Conservation (phyloP, 2,329 filamentous ascomycete genomes). For the Fonsecaea monophora region DNA sequence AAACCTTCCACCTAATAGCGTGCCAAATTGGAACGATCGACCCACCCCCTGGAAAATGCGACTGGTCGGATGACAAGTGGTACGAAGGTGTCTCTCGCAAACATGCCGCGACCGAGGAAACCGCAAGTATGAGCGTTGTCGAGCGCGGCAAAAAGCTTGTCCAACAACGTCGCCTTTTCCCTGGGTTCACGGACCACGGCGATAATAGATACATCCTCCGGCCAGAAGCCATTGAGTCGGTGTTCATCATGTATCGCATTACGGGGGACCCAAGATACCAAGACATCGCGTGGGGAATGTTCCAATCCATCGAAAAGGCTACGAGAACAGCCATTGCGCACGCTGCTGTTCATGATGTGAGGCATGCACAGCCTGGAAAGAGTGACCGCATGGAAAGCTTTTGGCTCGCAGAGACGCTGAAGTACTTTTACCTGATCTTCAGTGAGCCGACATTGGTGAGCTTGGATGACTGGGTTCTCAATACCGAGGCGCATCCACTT, state of each 20-base stretch:
- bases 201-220: conserved; percentile 70
- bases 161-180: conserved; percentile 53
- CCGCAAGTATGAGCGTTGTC: conserved; percentile 25
- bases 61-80: conserved; percentile 50
- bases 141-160: conserved; percentile 47
- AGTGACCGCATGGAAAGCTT: conserved; percentile 82
- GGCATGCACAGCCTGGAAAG: conserved; percentile 45
- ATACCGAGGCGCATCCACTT: conserved; percentile 40
- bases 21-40: conserved; percentile 49
- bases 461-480: conserved; percentile 71
- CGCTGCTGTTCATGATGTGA: conserved; percentile 53
- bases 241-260: conserved; percentile 66
- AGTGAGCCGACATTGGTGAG: conserved; percentile 69
- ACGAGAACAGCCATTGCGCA: conserved; percentile 53
- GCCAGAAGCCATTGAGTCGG: conserved; percentile 67
- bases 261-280: conserved; percentile 60
- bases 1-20: conserved; percentile 60
- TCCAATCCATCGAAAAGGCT: conserved; percentile 53
- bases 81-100: conserved; percentile 41
- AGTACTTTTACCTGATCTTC: conserved; percentile 89
- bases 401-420: conserved; percentile 88
- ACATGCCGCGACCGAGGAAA: conserved; percentile 26
- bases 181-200: conserved; percentile 62
- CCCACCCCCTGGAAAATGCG: conserved; percentile 44
- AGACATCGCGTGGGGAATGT: conserved; percentile 59